A percentile compares a stretch with the other conserved stretches of the same genome.
Conservation (phyloP, 208 protist genomes). For the Crithidia brevicula region DNA sequence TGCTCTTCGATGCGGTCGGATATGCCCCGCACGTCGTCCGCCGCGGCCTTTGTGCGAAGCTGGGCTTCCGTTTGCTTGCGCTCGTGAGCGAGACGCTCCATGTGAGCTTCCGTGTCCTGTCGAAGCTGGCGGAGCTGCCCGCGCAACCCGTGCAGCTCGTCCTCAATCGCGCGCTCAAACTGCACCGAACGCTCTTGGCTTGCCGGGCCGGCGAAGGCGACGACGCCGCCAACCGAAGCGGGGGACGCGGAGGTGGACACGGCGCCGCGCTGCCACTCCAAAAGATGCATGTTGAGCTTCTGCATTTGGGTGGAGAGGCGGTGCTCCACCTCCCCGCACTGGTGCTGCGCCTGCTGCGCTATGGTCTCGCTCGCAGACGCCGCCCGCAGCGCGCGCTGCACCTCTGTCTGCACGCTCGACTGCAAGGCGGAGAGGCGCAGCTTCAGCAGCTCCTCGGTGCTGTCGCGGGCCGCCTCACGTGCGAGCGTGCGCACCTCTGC, state of each 20-base stretch:
- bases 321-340: slow-evolving; percentile 24
- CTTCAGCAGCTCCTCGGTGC: slow-evolving; percentile 65
- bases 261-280: slow-evolving; percentile 30
- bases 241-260: background rate
- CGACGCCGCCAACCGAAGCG: background rate
- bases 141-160: slow-evolving; percentile 17
- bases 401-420: slow-evolving; percentile 48
- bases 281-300: slow-evolving; percentile 28
- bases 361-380: slow-evolving; percentile 46
- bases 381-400: slow-evolving; percentile 56
- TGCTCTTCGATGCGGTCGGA: slow-evolving; percentile 25
- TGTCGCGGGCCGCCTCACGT: slow-evolving; percentile 70
- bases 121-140: slow-evolving; percentile 22
- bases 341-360: slow-evolving; percentile 34
- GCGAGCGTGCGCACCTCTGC: slow-evolving; percentile 75
- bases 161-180: slow-evolving; percentile 17
- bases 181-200: slow-evolving; percentile 16
- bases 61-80: slow-evolving; percentile 23
- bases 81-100: slow-evolving; percentile 34
- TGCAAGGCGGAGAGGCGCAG: slow-evolving; percentile 57
- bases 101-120: slow-evolving; percentile 10
- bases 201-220: background rate
- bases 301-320: slow-evolving; percentile 23
- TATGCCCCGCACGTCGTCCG: slow-evolving; percentile 17
- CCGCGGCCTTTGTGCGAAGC: slow-evolving; percentile 26